Percentiles rank a stretch among this genome's conserved stretches.
phyloP scores from a whole-genome alignment of 179 eudicot species.

The Nepenthes alata region DNA sequence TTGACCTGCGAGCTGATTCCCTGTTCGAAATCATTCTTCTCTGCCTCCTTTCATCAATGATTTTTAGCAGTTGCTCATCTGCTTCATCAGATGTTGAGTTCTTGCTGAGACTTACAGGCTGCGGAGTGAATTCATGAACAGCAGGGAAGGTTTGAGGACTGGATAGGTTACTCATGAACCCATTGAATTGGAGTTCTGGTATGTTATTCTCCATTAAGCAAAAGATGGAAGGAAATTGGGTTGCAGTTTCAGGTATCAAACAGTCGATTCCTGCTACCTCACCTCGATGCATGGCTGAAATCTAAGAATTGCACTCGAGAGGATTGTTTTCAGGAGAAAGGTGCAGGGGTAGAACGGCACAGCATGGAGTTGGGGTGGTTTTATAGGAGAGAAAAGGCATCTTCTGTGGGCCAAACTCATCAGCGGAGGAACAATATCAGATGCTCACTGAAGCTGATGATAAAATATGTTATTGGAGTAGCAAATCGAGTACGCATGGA shows the following conservation, averaged over 20 bases:
- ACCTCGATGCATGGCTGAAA: constrained; percentile 10
- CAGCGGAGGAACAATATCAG: constrained; percentile 8
- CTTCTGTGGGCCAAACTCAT: constrained; percentile 11
- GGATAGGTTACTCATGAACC: not conserved
- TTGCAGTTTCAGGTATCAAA: constrained; percentile 11
- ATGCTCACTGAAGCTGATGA: constrained; percentile 20
- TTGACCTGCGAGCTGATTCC: constrained; percentile 73
- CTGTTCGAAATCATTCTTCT: constrained; percentile 79
- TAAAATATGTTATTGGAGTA: not conserved
- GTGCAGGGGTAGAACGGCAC: constrained; percentile 7
- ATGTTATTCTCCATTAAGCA: constrained; percentile 16
- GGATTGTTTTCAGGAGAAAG: constrained; percentile 1
- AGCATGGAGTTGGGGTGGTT: not conserved
- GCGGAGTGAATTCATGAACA: constrained; percentile 27
- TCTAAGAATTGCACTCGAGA: not conserved
- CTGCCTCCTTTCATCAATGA: constrained; percentile 66
- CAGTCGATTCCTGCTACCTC: constrained; percentile 8
- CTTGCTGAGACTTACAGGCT: constrained; percentile 25
- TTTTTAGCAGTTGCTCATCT: constrained; percentile 49
- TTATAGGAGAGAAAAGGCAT: constrained; percentile 11
- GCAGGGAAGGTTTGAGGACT: constrained; percentile 5
- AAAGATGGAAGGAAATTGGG: constrained; percentile 22
- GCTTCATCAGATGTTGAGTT: constrained; percentile 77
- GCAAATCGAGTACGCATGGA: not conserved
- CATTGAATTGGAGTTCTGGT: constrained; percentile 5